A percentile compares a stretch with the other conserved stretches of the same genome.
Evolutionary conservation across 2,329 filamentous ascomycete species (phyloP).

Genomic region (Ascochyta clinopodiicola): DNA sequence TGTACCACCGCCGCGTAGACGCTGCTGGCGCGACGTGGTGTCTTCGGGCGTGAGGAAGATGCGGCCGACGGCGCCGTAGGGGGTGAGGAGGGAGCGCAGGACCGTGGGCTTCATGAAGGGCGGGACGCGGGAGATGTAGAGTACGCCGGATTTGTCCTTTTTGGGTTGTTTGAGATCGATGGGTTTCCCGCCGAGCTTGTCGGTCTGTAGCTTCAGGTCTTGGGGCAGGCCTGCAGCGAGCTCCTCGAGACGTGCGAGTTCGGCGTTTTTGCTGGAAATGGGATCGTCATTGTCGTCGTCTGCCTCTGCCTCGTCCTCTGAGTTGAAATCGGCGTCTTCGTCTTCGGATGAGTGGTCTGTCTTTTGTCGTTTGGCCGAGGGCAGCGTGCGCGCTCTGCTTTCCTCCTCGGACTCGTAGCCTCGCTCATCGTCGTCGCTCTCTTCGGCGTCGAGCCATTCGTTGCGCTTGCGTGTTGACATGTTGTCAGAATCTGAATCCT

Average conservation of each 20-base stretch:
- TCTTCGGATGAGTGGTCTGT: constrained; percentile 53
- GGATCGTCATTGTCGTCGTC: constrained; percentile 32
- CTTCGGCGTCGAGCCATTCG: constrained; percentile 67
- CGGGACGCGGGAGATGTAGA: constrained; percentile 83
- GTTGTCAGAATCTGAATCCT: neutral
- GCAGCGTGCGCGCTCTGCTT: constrained; percentile 64
- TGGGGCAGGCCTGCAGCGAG: constrained; percentile 39
- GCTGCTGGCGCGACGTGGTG: constrained; percentile 67
- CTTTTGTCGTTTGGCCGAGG: constrained; percentile 69
- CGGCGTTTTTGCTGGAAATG: constrained; percentile 36
- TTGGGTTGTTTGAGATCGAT: constrained; percentile 55
- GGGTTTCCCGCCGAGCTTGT: constrained; percentile 26
- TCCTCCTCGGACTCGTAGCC: constrained; percentile 74
- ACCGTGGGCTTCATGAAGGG: constrained; percentile 89
- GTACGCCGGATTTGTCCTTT: constrained; percentile 78
- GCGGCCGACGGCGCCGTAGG: constrained; percentile 77
- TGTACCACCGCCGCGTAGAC: constrained; percentile 77
- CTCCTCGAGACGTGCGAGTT: constrained; percentile 41
- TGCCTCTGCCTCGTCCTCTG: constrained; percentile 34
- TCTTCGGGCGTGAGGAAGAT: constrained; percentile 83
- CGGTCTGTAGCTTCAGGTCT: constrained; percentile 46
- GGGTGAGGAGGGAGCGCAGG: constrained; percentile 74
- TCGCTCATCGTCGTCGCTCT: constrained; percentile 52
- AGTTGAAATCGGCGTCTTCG: constrained; percentile 25
- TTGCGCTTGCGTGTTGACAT: constrained; percentile 76